These are phyloP conservation scores for Aspergillus sp. DNA, from an alignment of 2,329 filamentous ascomycete species.

Conservation along the genomic window DNA sequence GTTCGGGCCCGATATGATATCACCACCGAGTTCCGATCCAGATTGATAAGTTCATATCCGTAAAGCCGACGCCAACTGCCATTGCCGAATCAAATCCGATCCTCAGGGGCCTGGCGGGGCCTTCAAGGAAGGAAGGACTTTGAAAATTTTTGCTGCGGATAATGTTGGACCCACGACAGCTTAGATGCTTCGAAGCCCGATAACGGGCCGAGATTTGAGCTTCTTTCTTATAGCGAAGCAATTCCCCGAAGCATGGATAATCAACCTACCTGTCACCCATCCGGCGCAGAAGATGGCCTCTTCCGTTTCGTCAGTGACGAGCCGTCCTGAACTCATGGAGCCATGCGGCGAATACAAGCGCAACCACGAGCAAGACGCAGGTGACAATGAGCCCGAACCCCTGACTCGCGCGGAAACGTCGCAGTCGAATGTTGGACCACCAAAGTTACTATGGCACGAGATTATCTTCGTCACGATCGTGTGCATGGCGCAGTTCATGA, in stretches of 20 bases:
- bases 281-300: background rate
- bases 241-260: background rate
- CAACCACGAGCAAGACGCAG: background rate
- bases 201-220: background rate
- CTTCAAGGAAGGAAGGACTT: too few relatives aligned
- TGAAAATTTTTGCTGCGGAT: background rate
- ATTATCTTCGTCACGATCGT: slow-evolving; percentile 24
- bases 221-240: background rate
- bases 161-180: background rate
- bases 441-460: slow-evolving; percentile 16
- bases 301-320: background rate
- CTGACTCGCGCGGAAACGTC: slow-evolving; percentile 10
- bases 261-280: background rate
- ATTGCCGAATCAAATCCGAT: background rate
- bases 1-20: too few relatives aligned
- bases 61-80: background rate
- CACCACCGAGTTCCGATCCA: background rate
- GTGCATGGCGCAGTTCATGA: slow-evolving; percentile 33
- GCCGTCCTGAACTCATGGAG: background rate
- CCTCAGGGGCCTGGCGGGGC: background rate
- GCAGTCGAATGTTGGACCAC: slow-evolving; percentile 9
- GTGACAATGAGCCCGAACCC: slow-evolving; percentile 7
- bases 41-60: background rate
- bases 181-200: background rate
- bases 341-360: background rate